Evolutionary conservation across 148 eudicot genomes (phyloP), one percentile per base, ranked within the genome.

Genomic region (Rhododendron griersonianum): DNA sequence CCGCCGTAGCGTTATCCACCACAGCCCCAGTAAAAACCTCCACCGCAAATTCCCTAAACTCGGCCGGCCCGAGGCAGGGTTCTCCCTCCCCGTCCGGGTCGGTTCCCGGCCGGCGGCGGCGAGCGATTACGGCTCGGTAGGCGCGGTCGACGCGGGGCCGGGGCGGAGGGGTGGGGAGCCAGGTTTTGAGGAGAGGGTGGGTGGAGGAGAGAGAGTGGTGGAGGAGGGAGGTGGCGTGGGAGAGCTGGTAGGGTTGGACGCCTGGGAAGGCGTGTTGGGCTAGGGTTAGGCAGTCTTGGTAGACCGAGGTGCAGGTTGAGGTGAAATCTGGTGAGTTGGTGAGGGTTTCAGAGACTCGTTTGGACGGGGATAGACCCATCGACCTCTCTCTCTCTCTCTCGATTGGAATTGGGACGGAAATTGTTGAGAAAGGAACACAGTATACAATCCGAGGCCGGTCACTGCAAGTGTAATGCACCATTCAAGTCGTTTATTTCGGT

Each of bases 191-290:
- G 50, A 93, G 86, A 13, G 94, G 93, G 82, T 87, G 84, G 48
- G 91, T 85, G 84, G 83, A n/a, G 85, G 87, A 63, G 86, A 96
- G 95, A 48, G 90, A 81, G 37, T 57, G 81, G 93, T 96, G 94
- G 91, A 96, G 96, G 80, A 79, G 90, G 75, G 67, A 59, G 39
- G 92, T 25, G 76, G 98, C 93, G 88, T 91, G 83, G 85, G 61
- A 11, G 90, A 96, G 98, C 89, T 96, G 99, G 96, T 96, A 95
- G 33, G 93, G 94, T 84, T 90, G 88, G 86, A 96, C 81, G 23
- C 91, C 94, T 11, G 91, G 83, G 90, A 92, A 90, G 69, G 96
- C 90, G 87, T 91, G 94, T n/a, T 94, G 91, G 63, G 92, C 65
- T 3, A 93, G 91, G 83, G 91, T 7, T 83, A 91, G 84, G 85